phyloP scores from a whole-genome alignment of 2,329 filamentous ascomycete genomes.

The Trichoderma sp. region DNA sequence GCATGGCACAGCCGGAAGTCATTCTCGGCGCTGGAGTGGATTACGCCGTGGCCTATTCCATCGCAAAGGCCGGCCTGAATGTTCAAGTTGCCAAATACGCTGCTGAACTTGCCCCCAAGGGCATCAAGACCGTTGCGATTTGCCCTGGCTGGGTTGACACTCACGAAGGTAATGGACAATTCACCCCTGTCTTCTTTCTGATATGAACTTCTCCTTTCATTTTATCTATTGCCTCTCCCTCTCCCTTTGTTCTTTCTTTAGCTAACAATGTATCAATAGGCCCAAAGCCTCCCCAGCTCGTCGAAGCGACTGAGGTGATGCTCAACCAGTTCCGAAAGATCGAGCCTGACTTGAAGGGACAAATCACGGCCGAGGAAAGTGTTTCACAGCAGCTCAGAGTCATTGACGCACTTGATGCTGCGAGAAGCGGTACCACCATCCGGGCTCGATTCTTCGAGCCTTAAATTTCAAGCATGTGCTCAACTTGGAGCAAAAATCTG shows the following conservation, averaged over 20 bases:
- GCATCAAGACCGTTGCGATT: conserved; percentile 21
- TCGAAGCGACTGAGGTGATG: background rate
- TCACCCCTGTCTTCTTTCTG: background rate
- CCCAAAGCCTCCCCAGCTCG: background rate
- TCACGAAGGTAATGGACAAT: background rate
- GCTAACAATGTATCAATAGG: background rate
- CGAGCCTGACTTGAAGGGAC: background rate
- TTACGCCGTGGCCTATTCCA: conserved; percentile 34
- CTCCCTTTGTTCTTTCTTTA: background rate
- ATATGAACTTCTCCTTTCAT: background rate
- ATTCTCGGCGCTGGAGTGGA: conserved; percentile 27
- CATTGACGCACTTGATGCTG: conserved; percentile 13
- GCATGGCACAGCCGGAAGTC: conserved; percentile 34
- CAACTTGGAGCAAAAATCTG: background rate
- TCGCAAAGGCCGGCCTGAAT: conserved; percentile 42
- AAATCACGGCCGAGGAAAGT: conserved; percentile 15
- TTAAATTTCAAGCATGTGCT: background rate
- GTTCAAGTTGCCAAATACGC: conserved; percentile 41
- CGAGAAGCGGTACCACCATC: background rate
- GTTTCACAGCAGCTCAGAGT: conserved; percentile 16
- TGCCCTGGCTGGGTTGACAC: conserved; percentile 25
- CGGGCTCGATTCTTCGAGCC: background rate
- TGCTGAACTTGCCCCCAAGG: conserved; percentile 27
- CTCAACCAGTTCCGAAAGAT: background rate
- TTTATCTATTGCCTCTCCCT: background rate